Evolutionary conservation across 1,284 basidiomycete species (phyloP).

Genomic region (Sanghuangporus weigelae): DNA sequence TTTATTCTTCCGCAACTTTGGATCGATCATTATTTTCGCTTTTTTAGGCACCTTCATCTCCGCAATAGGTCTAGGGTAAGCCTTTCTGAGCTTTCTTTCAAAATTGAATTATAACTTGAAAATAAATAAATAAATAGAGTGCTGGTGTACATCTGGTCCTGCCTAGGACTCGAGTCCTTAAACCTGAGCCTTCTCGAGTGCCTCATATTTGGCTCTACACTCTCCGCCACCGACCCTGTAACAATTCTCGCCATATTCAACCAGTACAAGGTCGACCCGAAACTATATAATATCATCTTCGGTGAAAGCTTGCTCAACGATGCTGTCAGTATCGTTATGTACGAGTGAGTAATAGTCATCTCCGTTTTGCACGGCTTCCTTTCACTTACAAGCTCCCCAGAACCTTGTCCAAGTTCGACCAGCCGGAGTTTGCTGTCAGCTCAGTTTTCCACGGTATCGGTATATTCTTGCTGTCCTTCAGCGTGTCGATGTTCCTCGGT

Average conservation of each 20-base stretch:
- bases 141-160: slow-evolving; percentile 94
- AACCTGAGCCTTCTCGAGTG: slow-evolving; percentile 85
- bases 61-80: slow-evolving; percentile 92
- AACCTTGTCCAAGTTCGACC: slow-evolving; percentile 90
- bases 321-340: slow-evolving; percentile 99
- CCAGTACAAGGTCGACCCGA: slow-evolving; percentile 97
- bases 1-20: slow-evolving; percentile 97
- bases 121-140: slow-evolving; percentile 60
- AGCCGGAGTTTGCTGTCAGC: slow-evolving; percentile 80
- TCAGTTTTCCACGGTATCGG: slow-evolving; percentile 94
- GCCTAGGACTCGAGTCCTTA: slow-evolving; percentile 84
- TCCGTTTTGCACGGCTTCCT: neutral
- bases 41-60: slow-evolving; percentile 97
- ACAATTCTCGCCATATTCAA: slow-evolving; percentile 99
- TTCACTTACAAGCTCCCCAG: slow-evolving; percentile 34
- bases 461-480: slow-evolving; percentile 95
- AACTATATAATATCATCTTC: slow-evolving; percentile 97
- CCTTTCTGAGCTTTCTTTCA: slow-evolving; percentile 20
- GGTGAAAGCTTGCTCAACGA: slow-evolving; percentile 97
- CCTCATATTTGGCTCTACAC: slow-evolving; percentile 92
- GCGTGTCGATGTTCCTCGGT: slow-evolving; percentile 89
- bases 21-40: slow-evolving; percentile 94
- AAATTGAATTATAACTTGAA: slow-evolving; percentile 24
- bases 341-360: slow-evolving; percentile 75
- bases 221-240: slow-evolving; percentile 97